phyloP scores from a whole-genome alignment of 352 stramenopile genomes.

The Phytophthora macrochlamydospora region DNA sequence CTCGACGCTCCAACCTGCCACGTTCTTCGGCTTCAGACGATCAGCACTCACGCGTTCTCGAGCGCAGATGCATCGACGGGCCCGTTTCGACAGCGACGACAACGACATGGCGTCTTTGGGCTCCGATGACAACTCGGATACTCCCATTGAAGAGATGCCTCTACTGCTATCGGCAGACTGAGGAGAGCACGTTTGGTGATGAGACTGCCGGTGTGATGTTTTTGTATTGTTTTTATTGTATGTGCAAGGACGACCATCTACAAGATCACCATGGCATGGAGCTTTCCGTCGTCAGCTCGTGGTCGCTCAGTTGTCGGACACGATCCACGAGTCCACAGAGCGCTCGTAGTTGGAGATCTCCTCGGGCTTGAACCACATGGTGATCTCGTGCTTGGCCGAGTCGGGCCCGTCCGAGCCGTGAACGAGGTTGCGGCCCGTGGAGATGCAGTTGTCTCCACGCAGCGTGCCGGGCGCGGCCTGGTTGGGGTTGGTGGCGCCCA shows the following conservation, averaged over 20 bases:
- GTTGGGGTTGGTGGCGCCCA: constrained; percentile 95
- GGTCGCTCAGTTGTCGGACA: constrained; percentile 83
- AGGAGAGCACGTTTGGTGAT: neutral
- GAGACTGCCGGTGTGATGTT: constrained; percentile 22
- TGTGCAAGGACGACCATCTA: constrained; percentile 9
- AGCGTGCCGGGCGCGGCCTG: constrained; percentile 93
- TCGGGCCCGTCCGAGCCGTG: constrained; percentile 94
- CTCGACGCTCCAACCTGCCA: constrained; percentile 25
- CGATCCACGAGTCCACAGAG: constrained; percentile 87
- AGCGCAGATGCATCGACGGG: constrained; percentile 14
- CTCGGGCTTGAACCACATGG: constrained; percentile 92
- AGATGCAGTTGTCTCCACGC: constrained; percentile 94
- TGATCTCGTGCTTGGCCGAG: constrained; percentile 92
- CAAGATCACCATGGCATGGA: neutral
- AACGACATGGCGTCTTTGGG: constrained; percentile 27
- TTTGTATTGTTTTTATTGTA: constrained; percentile 31
- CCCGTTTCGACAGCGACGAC: constrained; percentile 26
- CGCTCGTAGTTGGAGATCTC: constrained; percentile 93
- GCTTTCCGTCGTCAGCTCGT: constrained; percentile 1
- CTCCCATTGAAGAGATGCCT: constrained; percentile 29
- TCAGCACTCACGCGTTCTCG: constrained; percentile 44
- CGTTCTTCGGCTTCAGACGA: constrained; percentile 78
- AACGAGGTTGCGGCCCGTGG: constrained; percentile 92
- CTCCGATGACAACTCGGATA: constrained; percentile 22
- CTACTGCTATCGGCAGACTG: constrained; percentile 23